Base-by-base conservation (phyloP, 2,329 filamentous ascomycete genomes). In the Paecilomyces sp. region DNA sequence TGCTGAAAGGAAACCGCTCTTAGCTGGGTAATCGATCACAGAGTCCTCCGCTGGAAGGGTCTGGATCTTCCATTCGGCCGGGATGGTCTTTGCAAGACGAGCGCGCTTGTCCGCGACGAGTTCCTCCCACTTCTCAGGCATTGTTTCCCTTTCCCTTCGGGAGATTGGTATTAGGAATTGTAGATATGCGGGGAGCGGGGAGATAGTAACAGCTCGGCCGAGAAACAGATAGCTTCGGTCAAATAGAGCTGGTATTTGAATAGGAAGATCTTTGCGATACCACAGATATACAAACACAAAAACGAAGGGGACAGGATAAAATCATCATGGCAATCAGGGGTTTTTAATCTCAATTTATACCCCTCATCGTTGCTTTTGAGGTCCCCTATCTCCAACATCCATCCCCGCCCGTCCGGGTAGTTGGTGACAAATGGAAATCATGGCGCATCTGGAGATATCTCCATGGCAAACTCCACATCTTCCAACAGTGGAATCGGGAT, bases 61-160 rank as follows among this genome's bases (percentile, higher is more conserved):
- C 24, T 63, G 31, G 31, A 66, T 55, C 22, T 59, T 60, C 64
- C 64, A 66, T 61, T 65, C 64, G 22, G 59, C 28, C 11, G 64
- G 64, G 47, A 66, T 65, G 5, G 61, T 57, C 53, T 65, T 62
- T 3, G 61, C 61, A 54, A 66, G 60, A 31, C 61, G 61, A n/a
- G 57, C 58, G 9, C 58, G 51, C 57, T 66, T 66, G 41, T 66
- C 64, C 11, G 63, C 63, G 25, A 62, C 64, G 52, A 59, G 28
- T n/a, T 63, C 58, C 57, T 64, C 63, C 64, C 64, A 66, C 41
- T 47, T 47, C 18, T 47, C 41, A n/a, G 41, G 41, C 41, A 47
- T 47, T 47, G n/a, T 18, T 47, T 47, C 41, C n/a, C 15, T 9
- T 3, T 9, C 18, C 25, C 41, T 3, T 47, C 5, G 3, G n/a